Evolutionary conservation across 2,329 filamentous ascomycete genomes (phyloP).

Genomic region (Ophiostoma quercus): DNA sequence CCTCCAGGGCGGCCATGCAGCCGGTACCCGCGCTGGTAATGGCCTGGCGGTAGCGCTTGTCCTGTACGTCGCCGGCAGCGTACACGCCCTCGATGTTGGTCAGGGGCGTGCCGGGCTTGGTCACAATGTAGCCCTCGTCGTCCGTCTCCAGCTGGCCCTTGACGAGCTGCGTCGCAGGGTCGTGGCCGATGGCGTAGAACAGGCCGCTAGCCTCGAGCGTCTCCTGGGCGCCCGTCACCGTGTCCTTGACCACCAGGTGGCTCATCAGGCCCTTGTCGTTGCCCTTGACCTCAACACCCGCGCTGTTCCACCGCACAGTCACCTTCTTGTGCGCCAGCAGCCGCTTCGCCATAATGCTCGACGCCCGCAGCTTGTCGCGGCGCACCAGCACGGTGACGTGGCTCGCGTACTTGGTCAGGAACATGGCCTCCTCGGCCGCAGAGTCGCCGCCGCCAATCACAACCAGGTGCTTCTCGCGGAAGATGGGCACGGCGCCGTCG

Average conservation of each 20-base stretch:
- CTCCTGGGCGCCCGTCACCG: conserved; percentile 68
- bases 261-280: conserved; percentile 84
- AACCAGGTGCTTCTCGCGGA: conserved; percentile 89
- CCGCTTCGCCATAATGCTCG: conserved; percentile 85
- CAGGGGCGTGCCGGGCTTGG: conserved; percentile 78
- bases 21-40: conserved; percentile 95
- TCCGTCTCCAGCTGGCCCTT: conserved; percentile 84
- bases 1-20: conserved; percentile 91
- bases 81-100: conserved; percentile 91
- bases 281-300: conserved; percentile 77
- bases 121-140: conserved; percentile 84
- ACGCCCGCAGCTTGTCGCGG: conserved; percentile 78
- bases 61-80: conserved; percentile 94
- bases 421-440: conserved; percentile 94
- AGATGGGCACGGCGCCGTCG: conserved; percentile 94
- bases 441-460: conserved; percentile 97
- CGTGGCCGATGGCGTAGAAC: conserved; percentile 96
- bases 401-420: conserved; percentile 94
- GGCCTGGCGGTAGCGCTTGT: conserved; percentile 96
- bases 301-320: conserved; percentile 79
- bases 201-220: conserved; percentile 85
- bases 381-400: conserved; percentile 93
- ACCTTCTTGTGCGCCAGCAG: conserved; percentile 81
- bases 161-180: conserved; percentile 84
- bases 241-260: conserved; percentile 77